Conservation (phyloP, 164 flowering plant species). For the Santalum album region DNA sequence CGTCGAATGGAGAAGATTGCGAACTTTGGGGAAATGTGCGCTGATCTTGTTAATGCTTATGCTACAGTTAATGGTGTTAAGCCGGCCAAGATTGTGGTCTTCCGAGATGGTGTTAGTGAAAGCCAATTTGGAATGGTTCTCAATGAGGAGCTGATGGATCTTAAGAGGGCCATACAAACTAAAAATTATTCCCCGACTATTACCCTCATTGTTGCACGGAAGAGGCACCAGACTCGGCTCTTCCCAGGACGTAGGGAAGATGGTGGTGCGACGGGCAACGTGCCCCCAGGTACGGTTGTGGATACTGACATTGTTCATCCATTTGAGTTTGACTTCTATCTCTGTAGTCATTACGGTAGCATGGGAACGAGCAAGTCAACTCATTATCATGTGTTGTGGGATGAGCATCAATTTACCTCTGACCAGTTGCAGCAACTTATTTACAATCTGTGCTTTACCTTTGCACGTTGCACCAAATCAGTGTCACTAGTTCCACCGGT, state of each 20-base stretch:
- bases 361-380: slow-evolving; percentile 84
- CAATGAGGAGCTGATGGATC: slow-evolving; percentile 45
- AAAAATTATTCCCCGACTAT: slow-evolving; percentile 39
- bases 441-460: slow-evolving; percentile 71
- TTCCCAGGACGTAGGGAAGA: slow-evolving; percentile 31
- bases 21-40: slow-evolving; percentile 52
- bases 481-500: slow-evolving; percentile 78
- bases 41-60: slow-evolving; percentile 48
- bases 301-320: slow-evolving; percentile 54
- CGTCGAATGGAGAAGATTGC: slow-evolving; percentile 43
- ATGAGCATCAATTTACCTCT: slow-evolving; percentile 55
- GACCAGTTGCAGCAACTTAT: slow-evolving; percentile 58
- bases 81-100: slow-evolving; percentile 55
- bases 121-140: slow-evolving; percentile 78
- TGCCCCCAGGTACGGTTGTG: slow-evolving; percentile 79
- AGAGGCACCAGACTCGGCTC: slow-evolving; percentile 66
- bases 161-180: slow-evolving; percentile 26
- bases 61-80: slow-evolving; percentile 23
- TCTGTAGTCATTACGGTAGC: slow-evolving; percentile 62
- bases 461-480: slow-evolving; percentile 76
- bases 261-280: slow-evolving; percentile 35
- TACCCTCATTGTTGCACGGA: slow-evolving; percentile 66
- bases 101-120: slow-evolving; percentile 89
- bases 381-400: slow-evolving; percentile 63
- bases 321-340: slow-evolving; percentile 63